Percentiles rank a stretch among this genome's conserved stretches.
These are phyloP conservation scores for Naegleria fowleri DNA, from an alignment of 208 protist genomes.

Conservation along the genomic window DNA sequence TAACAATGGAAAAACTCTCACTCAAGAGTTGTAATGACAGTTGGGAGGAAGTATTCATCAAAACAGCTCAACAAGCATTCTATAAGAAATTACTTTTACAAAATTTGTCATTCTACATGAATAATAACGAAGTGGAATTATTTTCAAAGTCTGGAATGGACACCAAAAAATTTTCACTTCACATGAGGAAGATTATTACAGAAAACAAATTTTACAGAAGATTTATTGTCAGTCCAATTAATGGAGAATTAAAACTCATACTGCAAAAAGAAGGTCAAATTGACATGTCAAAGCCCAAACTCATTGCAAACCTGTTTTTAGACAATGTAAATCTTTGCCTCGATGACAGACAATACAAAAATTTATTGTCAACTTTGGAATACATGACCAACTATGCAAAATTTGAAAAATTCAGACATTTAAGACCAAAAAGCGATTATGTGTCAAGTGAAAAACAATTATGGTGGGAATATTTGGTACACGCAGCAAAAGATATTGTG, in stretches of 20 bases:
- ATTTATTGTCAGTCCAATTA: background rate
- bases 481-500: background rate
- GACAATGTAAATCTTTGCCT: background rate
- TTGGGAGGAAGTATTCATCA: constrained; percentile 18
- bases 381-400: constrained; percentile 12
- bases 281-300: background rate
- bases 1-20: background rate
- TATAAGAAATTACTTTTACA: background rate
- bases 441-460: background rate
- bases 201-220: background rate
- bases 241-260: background rate
- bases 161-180: background rate
- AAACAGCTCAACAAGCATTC: background rate
- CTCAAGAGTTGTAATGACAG: background rate
- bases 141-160: background rate
- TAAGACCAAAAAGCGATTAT: background rate
- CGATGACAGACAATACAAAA: constrained; percentile 15
- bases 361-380: background rate
- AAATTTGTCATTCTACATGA: constrained; percentile 9
- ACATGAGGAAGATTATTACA: background rate
- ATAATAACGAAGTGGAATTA: background rate
- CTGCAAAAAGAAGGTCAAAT: background rate
- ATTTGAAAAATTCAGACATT: constrained; percentile 16
- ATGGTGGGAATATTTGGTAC: background rate
- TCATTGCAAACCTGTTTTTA: background rate